Conservation (phyloP, 805 yeast species). For the Kazachstania taianensis region DNA sequence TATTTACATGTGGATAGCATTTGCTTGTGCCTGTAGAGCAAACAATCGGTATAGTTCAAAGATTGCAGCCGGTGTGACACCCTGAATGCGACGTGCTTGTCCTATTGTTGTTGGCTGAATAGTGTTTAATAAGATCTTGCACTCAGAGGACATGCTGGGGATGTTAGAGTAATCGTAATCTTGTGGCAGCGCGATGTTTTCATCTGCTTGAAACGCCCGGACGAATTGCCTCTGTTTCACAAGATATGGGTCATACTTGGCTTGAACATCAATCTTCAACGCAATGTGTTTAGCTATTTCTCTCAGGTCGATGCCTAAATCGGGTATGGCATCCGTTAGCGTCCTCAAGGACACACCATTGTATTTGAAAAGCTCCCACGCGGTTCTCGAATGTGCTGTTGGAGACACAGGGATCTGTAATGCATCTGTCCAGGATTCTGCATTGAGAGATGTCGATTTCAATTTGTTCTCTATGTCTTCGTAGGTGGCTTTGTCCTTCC, state of each 20-base stretch:
- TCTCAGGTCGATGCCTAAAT: slow-evolving; percentile 22
- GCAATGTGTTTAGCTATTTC: slow-evolving; percentile 37
- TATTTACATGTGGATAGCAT: no score
- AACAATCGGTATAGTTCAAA: slow-evolving; percentile 53
- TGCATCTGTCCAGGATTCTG: slow-evolving; percentile 51
- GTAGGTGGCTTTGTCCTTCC: slow-evolving; percentile 36
- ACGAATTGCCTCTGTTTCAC: slow-evolving; percentile 62
- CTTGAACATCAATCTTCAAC: slow-evolving; percentile 63
- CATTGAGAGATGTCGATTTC: slow-evolving; percentile 36
- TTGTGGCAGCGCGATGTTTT: slow-evolving; percentile 57
- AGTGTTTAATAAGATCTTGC: slow-evolving; percentile 52
- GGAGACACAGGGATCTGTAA: slow-evolving; percentile 43
- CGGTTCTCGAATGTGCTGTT: slow-evolving; percentile 46
- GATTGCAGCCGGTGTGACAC: slow-evolving; percentile 88
- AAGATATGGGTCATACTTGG: slow-evolving; percentile 73
- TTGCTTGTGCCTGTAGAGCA: no score
- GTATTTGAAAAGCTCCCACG: slow-evolving; percentile 62
- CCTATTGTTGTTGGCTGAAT: slow-evolving; percentile 86
- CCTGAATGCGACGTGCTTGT: slow-evolving; percentile 90
- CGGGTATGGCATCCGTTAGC: slow-evolving; percentile 28
- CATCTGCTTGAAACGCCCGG: slow-evolving; percentile 76
- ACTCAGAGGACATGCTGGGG: slow-evolving; percentile 68
- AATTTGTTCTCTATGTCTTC: slow-evolving; percentile 38
- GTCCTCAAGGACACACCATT: slow-evolving; percentile 32
- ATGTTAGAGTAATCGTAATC: slow-evolving; percentile 51